phyloP scores from a whole-genome alignment of 345 rosid genomes.

The Triadica sebifera region DNA sequence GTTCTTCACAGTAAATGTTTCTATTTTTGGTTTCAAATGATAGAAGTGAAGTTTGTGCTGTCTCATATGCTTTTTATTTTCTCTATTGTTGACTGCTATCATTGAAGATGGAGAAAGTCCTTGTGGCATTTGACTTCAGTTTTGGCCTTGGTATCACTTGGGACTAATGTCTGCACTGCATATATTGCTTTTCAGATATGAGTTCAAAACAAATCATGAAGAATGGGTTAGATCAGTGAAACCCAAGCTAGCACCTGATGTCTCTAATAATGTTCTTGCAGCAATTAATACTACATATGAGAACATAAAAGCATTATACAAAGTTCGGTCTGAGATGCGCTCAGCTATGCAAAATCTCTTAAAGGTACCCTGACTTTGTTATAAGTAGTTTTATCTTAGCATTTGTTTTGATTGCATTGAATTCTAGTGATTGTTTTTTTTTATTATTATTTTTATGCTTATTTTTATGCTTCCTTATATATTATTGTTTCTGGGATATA shows the following conservation, averaged over 20 bases:
- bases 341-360: slow-evolving; percentile 67
- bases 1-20: neutral
- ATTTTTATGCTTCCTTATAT: neutral
- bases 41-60: neutral
- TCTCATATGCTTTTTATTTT: neutral
- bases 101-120: neutral
- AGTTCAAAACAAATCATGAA: slow-evolving; percentile 81
- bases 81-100: neutral
- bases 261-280: slow-evolving; percentile 47
- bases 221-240: slow-evolving; percentile 78
- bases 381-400: slow-evolving; percentile 9
- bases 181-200: slow-evolving; percentile 53
- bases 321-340: slow-evolving; percentile 75
- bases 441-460: neutral
- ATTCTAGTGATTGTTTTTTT: neutral
- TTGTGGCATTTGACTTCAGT: neutral
- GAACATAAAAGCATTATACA: slow-evolving; percentile 57
- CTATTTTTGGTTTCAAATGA: neutral
- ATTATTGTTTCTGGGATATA: neutral
- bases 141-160: neutral
- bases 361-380: slow-evolving; percentile 45
- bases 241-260: slow-evolving; percentile 63
- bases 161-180: slow-evolving; percentile 13
- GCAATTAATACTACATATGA: slow-evolving; percentile 55
- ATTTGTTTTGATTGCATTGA: neutral